Evolutionary conservation across 345 rosid species (phyloP).

Genomic region (Cardamine occulta): DNA sequence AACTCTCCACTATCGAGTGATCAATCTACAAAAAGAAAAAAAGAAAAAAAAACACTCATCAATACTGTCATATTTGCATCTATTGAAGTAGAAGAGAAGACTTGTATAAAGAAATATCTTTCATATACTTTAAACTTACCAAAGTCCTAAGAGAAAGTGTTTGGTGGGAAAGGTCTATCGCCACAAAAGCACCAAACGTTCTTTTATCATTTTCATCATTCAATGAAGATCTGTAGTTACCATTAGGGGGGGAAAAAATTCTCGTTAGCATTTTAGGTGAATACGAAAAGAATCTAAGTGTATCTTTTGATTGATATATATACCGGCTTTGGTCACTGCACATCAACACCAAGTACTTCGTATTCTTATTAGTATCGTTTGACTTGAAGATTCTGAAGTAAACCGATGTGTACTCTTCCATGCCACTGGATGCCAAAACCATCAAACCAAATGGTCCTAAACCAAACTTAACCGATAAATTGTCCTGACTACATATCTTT

Average conservation of each 20-base stretch:
- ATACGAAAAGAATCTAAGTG: not conserved
- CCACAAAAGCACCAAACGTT: slow-evolving; percentile 59
- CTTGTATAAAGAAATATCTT: not conserved
- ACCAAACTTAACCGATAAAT: slow-evolving; percentile 48
- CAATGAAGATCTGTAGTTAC: slow-evolving; percentile 51
- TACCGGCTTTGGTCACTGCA: slow-evolving; percentile 83
- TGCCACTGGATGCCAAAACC: slow-evolving; percentile 57
- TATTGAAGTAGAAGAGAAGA: not conserved
- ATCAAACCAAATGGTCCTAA: slow-evolving; percentile 79
- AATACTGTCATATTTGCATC: not conserved
- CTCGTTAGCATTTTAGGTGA: not conserved
- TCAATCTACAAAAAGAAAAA: slow-evolving; percentile 43
- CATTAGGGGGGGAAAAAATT: not conserved
- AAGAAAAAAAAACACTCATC: not conserved
- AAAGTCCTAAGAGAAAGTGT: slow-evolving; percentile 51
- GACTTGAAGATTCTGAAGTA: slow-evolving; percentile 66
- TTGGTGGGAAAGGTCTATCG: slow-evolving; percentile 49
- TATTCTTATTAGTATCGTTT: slow-evolving; percentile 25
- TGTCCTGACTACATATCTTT: slow-evolving; percentile 52
- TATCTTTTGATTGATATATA: not conserved
- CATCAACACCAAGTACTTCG: slow-evolving; percentile 66
- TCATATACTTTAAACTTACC: slow-evolving; percentile 36
- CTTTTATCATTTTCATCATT: slow-evolving; percentile 51
- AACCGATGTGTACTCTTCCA: slow-evolving; percentile 64
- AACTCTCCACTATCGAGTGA: slow-evolving; percentile 66